Conservation (phyloP, 2,329 filamentous ascomycete genomes). For the Fusarium sp. region DNA sequence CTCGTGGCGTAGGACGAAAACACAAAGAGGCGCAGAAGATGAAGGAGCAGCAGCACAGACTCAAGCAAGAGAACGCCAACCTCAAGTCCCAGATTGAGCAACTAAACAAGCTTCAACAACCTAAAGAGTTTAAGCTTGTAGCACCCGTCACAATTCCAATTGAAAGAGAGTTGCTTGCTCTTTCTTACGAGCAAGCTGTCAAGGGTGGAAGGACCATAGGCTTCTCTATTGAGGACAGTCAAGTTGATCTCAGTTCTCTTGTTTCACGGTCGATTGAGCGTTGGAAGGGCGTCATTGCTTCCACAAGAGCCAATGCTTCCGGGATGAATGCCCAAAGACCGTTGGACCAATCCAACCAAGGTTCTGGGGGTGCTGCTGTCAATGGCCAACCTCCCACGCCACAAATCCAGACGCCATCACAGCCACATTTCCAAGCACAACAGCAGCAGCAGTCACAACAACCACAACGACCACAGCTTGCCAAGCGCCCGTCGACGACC, state of each 20-base stretch:
- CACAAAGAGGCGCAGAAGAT: constrained; percentile 69
- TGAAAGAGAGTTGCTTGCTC: constrained; percentile 63
- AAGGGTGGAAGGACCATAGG: constrained; percentile 61
- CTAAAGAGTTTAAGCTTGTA: constrained; percentile 70
- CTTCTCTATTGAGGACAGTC: constrained; percentile 65
- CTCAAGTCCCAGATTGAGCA: constrained; percentile 73
- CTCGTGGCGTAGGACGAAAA: constrained; percentile 70
- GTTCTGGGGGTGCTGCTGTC: constrained; percentile 39
- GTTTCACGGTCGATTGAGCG: constrained; percentile 70
- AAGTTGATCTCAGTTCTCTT: constrained; percentile 66
- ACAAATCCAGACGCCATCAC: constrained; percentile 42
- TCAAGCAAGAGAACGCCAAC: constrained; percentile 71
- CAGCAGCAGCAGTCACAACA: constrained; percentile 37
- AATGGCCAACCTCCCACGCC: constrained; percentile 39
- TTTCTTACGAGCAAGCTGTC: constrained; percentile 62
- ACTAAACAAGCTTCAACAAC: constrained; percentile 71
- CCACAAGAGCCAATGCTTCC: constrained; percentile 59
- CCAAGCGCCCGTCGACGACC: constrained; percentile 54
- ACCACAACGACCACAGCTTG: constrained; percentile 37
- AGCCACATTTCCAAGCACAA: constrained; percentile 40
- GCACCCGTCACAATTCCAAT: constrained; percentile 68
- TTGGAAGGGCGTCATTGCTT: constrained; percentile 74
- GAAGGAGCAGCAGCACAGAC: constrained; percentile 64
- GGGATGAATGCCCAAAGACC: constrained; percentile 67
- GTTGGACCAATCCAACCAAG: constrained; percentile 57